Base-by-base conservation (phyloP, 768 basidiomycete genomes). In the Tricholoma hemisulphureum region DNA sequence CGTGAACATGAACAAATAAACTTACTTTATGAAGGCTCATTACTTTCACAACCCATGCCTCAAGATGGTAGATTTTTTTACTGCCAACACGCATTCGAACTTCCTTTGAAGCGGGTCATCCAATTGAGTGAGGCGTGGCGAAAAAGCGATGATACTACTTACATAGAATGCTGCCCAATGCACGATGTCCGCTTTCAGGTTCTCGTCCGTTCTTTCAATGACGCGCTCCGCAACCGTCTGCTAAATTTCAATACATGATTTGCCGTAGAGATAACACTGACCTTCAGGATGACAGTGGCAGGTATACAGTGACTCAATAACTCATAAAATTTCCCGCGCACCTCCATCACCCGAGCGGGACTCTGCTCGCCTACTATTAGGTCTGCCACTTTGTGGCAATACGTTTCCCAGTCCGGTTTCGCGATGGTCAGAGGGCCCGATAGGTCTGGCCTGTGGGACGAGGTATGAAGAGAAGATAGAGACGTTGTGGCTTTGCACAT, bases 341-440 rank as follows among this genome's bases (percentile, higher is more conserved):
- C 91, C 72, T 94, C 92, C 84, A 97, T 89, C 50, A 98, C 86
- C 57, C 87, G 84, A 55, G 87, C 84, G 18, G 97, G 94, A 26
- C 87, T 85, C 73, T 99, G 97, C 65, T 97, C 93, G 59, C 84
- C 80, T 16, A 98, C 76, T 61, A 99, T 95, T 66, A 91, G 75
- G 70, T 95, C 93, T 13, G 90, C 95, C 10, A 98, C 87, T 69
- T 94, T 93, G 63, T 87, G 80, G 63, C 95, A 97, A 69, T 97
- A 99, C 10, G 90, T 91, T 72, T 99, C 97, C 97, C 97, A 99
- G 68, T 99, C 97, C n/a, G 97, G 95, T 73, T 98, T 95, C 13
- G 95, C 93, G 56, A 96, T 93, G 31, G 82, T 80, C 56, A 94
- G 73, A 35, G 89, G 75, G 29, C 91, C 90, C 4, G 85, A 82